A percentile compares a stretch with the other conserved stretches of the same genome.
Conservation (phyloP, 2,329 filamentous ascomycete species). For the Samsoniella hepiali region DNA sequence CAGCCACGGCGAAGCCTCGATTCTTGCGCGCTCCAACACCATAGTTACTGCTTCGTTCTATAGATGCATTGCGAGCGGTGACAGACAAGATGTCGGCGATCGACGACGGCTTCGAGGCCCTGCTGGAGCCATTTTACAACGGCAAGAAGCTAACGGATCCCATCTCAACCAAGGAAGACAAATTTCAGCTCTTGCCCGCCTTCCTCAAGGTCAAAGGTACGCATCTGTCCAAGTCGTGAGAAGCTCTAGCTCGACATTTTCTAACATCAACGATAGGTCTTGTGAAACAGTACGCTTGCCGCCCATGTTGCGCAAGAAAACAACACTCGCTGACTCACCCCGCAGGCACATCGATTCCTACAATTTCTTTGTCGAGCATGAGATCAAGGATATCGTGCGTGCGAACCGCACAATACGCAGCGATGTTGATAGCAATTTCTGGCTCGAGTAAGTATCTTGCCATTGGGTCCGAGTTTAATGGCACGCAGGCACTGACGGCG, state of each 20-base stretch:
- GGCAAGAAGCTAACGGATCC: slow-evolving; percentile 65
- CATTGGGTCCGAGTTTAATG: neutral
- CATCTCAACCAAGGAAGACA: slow-evolving; percentile 70
- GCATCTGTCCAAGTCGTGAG: slow-evolving; percentile 19
- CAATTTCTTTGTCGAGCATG: slow-evolving; percentile 96
- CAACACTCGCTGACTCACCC: slow-evolving; percentile 16
- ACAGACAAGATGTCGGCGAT: slow-evolving; percentile 48
- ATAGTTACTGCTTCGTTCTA: neutral
- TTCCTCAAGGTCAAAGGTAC: slow-evolving; percentile 92
- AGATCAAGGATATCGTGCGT: slow-evolving; percentile 94
- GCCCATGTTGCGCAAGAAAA: neutral
- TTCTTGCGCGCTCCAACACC: neutral
- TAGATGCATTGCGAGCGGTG: slow-evolving; percentile 33
- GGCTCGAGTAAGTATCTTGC: slow-evolving; percentile 61
- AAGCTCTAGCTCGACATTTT: slow-evolving; percentile 19
- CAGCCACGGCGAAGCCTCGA: slow-evolving; percentile 1
- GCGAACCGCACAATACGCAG: slow-evolving; percentile 86
- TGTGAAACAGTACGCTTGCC: slow-evolving; percentile 70
- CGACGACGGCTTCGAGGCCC: slow-evolving; percentile 64
- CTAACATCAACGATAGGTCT: slow-evolving; percentile 47
- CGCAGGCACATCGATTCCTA: slow-evolving; percentile 86
- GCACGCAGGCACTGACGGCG: slow-evolving; percentile 6
- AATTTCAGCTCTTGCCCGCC: slow-evolving; percentile 95
- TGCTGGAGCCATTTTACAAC: slow-evolving; percentile 65
- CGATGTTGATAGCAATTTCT: slow-evolving; percentile 90